phyloP scores from a whole-genome alignment of 495 filamentous ascomycete species.

The Podospora sp. region DNA sequence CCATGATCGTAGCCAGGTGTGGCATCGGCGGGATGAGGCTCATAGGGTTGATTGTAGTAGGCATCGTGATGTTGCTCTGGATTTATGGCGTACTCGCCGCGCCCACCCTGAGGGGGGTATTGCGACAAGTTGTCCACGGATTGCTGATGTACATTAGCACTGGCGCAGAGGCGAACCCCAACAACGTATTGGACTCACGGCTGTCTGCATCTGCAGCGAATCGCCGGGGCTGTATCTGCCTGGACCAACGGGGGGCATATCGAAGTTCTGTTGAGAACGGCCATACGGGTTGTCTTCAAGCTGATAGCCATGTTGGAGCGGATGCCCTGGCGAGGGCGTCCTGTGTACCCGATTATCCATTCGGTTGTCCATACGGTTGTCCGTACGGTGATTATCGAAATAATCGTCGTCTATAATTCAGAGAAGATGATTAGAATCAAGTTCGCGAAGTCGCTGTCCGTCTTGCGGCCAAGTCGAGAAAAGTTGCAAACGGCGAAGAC shows the following conservation, averaged over 20 bases:
- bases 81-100: constrained; percentile 70
- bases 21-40: constrained; percentile 64
- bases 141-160: constrained; percentile 54
- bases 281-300: constrained; percentile 68
- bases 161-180: background rate
- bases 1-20: constrained; percentile 49
- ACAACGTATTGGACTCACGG: constrained; percentile 52
- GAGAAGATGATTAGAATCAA: constrained; percentile 30
- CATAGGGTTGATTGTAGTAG: constrained; percentile 82
- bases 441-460: background rate
- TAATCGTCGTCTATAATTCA: constrained; percentile 60
- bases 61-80: constrained; percentile 84
- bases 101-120: constrained; percentile 64
- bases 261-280: constrained; percentile 54
- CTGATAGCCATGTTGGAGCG: constrained; percentile 65
- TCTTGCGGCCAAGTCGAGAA: background rate
- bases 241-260: constrained; percentile 63
- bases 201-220: constrained; percentile 70
- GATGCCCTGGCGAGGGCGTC: constrained; percentile 59
- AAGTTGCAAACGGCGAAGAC: background rate
- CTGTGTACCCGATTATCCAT: constrained; percentile 61
- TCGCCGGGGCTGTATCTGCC: constrained; percentile 57
- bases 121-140: constrained; percentile 77
- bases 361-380: constrained; percentile 23
- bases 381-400: constrained; percentile 57